Percentiles rank a stretch among this genome's conserved stretches.
These are phyloP conservation scores for Zhuliangozyma parablackwelliae DNA, from an alignment of 1,139 yeast genomes.

Conservation along the genomic window DNA sequence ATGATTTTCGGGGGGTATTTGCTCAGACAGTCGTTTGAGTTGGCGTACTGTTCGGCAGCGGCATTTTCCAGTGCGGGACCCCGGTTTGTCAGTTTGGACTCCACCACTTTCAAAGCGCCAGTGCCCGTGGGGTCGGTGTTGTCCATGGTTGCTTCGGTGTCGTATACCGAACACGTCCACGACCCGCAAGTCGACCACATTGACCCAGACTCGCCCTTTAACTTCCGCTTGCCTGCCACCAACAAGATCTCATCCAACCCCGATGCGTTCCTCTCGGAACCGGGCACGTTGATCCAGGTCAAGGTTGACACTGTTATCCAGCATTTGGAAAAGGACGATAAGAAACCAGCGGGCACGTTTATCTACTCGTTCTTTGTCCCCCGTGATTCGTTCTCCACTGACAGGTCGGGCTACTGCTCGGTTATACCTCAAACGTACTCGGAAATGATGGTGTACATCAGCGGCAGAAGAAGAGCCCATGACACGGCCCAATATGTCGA, in stretches of 20 bases:
- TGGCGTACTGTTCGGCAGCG: conserved; percentile 90
- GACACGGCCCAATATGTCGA: conserved; percentile 73
- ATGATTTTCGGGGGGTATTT: conserved; percentile 94
- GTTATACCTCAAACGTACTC: conserved; percentile 84
- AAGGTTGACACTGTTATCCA: conserved; percentile 80
- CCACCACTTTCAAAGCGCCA: conserved; percentile 87
- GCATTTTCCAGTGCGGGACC: conserved; percentile 82
- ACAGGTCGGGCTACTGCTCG: conserved; percentile 47
- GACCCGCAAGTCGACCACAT: conserved; percentile 25
- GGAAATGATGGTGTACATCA: conserved; percentile 89
- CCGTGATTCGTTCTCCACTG: conserved; percentile 33
- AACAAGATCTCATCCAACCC: conserved; percentile 50
- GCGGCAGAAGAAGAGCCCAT: conserved; percentile 83
- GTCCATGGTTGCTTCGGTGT: conserved; percentile 74
- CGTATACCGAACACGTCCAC: conserved; percentile 75
- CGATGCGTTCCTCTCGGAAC: conserved; percentile 59
- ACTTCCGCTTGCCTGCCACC: conserved; percentile 54
- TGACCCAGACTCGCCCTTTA: conserved; percentile 36
- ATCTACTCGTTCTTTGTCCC: conserved; percentile 87
- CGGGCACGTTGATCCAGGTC: conserved; percentile 88
- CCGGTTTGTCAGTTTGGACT: conserved; percentile 82
- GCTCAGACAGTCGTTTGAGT: conserved; percentile 85
- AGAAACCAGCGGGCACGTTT: conserved; percentile 78
- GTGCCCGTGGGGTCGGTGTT: conserved; percentile 93
- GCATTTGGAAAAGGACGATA: conserved; percentile 54